These are phyloP conservation scores for Trichophyton rubrum DNA, from an alignment of 2,329 filamentous ascomycete genomes.

Conservation along the genomic window DNA sequence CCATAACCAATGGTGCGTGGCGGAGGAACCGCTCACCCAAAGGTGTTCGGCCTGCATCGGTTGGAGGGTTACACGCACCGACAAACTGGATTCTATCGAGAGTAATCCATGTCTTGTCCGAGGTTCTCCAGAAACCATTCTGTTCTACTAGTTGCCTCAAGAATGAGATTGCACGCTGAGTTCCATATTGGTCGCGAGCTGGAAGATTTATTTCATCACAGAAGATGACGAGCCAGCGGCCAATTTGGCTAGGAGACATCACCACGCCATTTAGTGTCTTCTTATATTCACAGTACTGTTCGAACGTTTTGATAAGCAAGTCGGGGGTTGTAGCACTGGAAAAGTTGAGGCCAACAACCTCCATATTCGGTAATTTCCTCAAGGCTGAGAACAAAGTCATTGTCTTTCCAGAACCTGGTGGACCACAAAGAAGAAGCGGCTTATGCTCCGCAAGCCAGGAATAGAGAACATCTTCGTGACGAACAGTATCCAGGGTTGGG, in stretches of 20 bases:
- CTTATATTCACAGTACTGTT: conserved; percentile 99
- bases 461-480: conserved; percentile 97
- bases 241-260: conserved; percentile 90
- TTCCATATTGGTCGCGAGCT: conserved; percentile 93
- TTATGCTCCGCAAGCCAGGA: conserved; percentile 99
- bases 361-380: conserved; percentile 95
- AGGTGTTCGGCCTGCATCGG: conserved; percentile 89
- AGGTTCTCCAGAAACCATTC: conserved; percentile 97
- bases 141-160: conserved; percentile 94
- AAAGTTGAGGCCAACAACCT: conserved; percentile 97
- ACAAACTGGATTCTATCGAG: conserved; percentile 98
- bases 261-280: conserved; percentile 95
- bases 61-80: conserved; percentile 94
- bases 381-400: conserved; percentile 99
- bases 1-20: conserved; percentile 98
- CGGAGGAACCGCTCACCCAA: conserved; percentile 88
- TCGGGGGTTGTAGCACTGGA: conserved; percentile 97
- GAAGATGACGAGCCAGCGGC: conserved; percentile 95
- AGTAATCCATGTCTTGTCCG: conserved; percentile 95
- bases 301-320: conserved; percentile 95
- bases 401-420: conserved; percentile 96
- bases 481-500: conserved; percentile 89
- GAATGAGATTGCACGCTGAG: conserved; percentile 94
- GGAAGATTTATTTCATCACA: conserved; percentile 99
- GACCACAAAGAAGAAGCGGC: conserved; percentile 87